Evolutionary conservation across 2,329 filamentous ascomycete genomes (phyloP).

Genomic region (Cercospora zeae-maydis): DNA sequence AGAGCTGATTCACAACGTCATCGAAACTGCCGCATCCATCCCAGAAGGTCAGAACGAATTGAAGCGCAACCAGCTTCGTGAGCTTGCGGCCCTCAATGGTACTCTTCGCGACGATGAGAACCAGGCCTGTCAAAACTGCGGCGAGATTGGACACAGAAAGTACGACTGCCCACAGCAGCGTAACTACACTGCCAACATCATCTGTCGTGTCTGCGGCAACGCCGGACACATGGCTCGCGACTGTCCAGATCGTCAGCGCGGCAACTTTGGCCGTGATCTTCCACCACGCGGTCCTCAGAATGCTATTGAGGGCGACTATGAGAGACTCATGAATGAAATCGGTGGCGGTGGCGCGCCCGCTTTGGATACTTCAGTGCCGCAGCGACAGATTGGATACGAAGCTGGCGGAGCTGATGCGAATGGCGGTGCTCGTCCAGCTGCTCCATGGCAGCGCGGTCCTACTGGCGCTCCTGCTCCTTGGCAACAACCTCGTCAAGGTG

Average conservation of each 20-base stretch:
- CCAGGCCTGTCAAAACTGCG: conserved; percentile 98
- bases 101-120: conserved; percentile 98
- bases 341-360: conserved; percentile 53
- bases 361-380: conserved; percentile 54
- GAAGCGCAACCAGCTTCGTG: conserved; percentile 96
- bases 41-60: conserved; percentile 98
- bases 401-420: conserved; percentile 58
- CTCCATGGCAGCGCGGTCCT: conserved; percentile 31
- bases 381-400: conserved; percentile 81
- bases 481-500: conserved; percentile 27
- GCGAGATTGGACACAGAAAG: conserved; percentile 97
- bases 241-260: conserved; percentile 90
- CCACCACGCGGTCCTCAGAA: conserved; percentile 57
- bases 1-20: conserved; percentile 96
- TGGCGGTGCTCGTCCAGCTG: conserved; percentile 55
- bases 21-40: conserved; percentile 97
- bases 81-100: conserved; percentile 96
- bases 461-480: conserved; percentile 39
- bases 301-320: conserved; percentile 83
- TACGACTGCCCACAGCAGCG: conserved; percentile 97
- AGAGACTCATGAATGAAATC: conserved; percentile 98
- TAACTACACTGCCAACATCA: conserved; percentile 99
- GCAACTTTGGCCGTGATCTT: conserved; percentile 84
- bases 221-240: conserved; percentile 97
- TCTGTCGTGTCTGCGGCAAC: conserved; percentile 96